Evolutionary conservation across 306 rosid genomes (phyloP).

Genomic region (Vigna unguiculata): DNA sequence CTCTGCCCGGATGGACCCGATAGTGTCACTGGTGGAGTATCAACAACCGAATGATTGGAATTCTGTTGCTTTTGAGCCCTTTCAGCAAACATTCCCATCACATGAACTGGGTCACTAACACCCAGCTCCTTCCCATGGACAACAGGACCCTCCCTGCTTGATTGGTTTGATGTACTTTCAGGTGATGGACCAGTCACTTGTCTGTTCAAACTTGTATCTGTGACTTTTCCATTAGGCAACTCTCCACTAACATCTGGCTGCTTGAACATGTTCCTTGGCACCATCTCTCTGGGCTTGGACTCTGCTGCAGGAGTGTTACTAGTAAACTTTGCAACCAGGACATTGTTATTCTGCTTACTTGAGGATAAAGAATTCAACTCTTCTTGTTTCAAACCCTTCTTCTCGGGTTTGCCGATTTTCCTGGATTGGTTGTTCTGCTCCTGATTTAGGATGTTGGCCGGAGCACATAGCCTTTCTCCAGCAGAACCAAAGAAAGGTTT

Average conservation of each 20-base stretch:
- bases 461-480: conserved; percentile 52
- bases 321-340: conserved; percentile 54
- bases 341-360: conserved; percentile 55
- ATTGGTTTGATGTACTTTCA: conserved; percentile 57
- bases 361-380: conserved; percentile 72
- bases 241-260: conserved; percentile 60
- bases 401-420: conserved; percentile 60
- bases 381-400: conserved; percentile 58
- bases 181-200: conserved; percentile 59
- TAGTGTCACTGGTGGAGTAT: conserved; percentile 55
- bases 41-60: conserved; percentile 58
- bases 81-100: conserved; percentile 68
- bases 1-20: conserved; percentile 64
- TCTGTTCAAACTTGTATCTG: conserved; percentile 47
- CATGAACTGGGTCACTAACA: conserved; percentile 67
- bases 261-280: conserved; percentile 56
- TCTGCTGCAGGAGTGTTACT: conserved; percentile 56
- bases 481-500: conserved; percentile 60
- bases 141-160: conserved; percentile 56
- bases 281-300: conserved; percentile 64
- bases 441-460: conserved; percentile 51
- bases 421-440: conserved; percentile 58
- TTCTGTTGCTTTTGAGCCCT: conserved; percentile 72
- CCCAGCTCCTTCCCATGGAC: conserved; percentile 65
- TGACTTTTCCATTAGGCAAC: conserved; percentile 66